phyloP scores from a whole-genome alignment of 306 rosid species.

The Echinosophora koreensis region DNA sequence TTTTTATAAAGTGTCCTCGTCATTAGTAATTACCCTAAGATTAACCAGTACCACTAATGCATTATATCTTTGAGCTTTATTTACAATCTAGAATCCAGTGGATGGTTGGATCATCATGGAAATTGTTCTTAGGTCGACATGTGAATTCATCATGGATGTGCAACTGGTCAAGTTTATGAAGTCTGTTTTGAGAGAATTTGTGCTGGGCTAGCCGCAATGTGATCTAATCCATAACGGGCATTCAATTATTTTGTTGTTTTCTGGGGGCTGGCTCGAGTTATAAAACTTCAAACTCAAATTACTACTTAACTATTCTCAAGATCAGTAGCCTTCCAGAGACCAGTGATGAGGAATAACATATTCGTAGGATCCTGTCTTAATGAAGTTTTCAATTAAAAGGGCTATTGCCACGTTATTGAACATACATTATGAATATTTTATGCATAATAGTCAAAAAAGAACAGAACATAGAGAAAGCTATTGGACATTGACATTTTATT shows the following conservation, averaged over 20 bases:
- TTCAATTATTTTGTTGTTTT: not conserved
- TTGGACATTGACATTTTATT: not conserved
- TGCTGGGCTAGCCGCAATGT: constrained; percentile 24
- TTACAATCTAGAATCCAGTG: constrained; percentile 37
- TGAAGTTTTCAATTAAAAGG: not conserved
- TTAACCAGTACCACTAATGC: not conserved
- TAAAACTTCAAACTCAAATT: constrained; percentile 11
- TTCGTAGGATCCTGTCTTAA: not conserved
- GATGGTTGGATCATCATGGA: constrained; percentile 33
- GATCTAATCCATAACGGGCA: not conserved
- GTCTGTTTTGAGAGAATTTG: not conserved
- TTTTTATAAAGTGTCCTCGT: too few species aligned
- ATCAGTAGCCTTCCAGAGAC: not conserved
- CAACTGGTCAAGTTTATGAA: constrained; percentile 4
- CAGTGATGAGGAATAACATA: constrained; percentile 3
- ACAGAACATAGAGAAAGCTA: not conserved
- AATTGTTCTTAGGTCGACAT: too few species aligned
- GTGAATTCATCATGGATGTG: not conserved
- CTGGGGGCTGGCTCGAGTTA: not conserved
- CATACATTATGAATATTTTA: constrained; percentile 4
- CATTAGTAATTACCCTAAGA: too few species aligned
- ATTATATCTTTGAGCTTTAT: constrained; percentile 24
- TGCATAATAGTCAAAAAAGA: constrained; percentile 37
- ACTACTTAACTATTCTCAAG: not conserved
- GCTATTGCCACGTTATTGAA: constrained; percentile 1